Percentiles rank a stretch among this genome's conserved stretches.
These are phyloP conservation scores for Camelina sativa DNA, from an alignment of 345 rosid genomes.

Conservation along the genomic window DNA sequence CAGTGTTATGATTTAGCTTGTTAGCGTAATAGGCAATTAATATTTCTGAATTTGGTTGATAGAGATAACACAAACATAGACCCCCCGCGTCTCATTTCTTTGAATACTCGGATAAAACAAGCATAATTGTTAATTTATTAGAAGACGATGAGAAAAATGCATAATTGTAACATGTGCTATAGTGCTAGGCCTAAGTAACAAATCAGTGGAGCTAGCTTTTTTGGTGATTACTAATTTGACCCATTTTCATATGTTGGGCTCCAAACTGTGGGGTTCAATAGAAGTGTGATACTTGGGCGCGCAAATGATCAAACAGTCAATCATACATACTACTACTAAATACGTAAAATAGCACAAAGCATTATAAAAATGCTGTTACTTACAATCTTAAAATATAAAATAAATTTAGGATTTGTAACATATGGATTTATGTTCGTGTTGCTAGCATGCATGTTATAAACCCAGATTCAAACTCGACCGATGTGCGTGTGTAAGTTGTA, in stretches of 20 bases:
- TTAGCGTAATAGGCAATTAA: background rate
- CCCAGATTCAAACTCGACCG: background rate
- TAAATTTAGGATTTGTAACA: too few relatives aligned
- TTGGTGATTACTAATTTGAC: background rate
- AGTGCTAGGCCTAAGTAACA: background rate
- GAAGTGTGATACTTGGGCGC: background rate
- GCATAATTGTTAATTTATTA: too few relatives aligned
- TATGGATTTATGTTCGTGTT: too few relatives aligned
- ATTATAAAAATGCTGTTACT: background rate
- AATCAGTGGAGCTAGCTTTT: background rate
- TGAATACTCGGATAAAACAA: background rate
- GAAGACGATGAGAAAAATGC: too few relatives aligned
- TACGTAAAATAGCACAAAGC: background rate
- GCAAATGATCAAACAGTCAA: background rate
- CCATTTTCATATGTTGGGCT: constrained; percentile 6
- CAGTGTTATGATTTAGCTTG: background rate
- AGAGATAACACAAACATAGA: too few relatives aligned
- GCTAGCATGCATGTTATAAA: background rate
- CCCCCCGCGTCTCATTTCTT: too few relatives aligned
- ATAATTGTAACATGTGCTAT: too few relatives aligned
- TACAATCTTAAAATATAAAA: background rate
- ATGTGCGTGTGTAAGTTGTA: too few relatives aligned
- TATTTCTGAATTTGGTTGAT: too few relatives aligned
- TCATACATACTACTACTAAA: background rate
- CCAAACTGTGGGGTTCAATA: constrained; percentile 10